Conservation (phyloP, 2,329 filamentous ascomycete genomes). For the Didymella pomorum region DNA sequence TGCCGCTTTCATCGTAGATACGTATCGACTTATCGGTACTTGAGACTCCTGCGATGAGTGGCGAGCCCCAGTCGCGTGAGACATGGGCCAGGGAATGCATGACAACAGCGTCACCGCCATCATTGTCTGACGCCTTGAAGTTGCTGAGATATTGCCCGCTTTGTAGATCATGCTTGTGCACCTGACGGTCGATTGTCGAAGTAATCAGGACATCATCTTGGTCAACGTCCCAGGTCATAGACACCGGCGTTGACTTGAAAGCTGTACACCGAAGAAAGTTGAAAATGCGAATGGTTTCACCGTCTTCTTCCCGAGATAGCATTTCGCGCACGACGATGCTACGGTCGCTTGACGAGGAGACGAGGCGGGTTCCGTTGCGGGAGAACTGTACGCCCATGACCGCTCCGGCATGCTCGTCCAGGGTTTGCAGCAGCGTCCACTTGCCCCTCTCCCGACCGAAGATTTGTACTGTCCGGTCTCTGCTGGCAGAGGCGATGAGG, state of each 20-base stretch:
- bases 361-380: conserved; percentile 71
- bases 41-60: conserved; percentile 84
- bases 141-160: conserved; percentile 73
- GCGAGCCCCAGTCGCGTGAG: conserved; percentile 64
- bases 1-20: conserved; percentile 83
- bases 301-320: conserved; percentile 70
- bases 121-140: conserved; percentile 85
- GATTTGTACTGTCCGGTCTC: conserved; percentile 93
- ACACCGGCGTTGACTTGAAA: conserved; percentile 85
- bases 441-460: conserved; percentile 68
- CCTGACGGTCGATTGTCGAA: conserved; percentile 68
- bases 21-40: conserved; percentile 96
- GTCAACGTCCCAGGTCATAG: conserved; percentile 76
- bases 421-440: conserved; percentile 85
- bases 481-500: conserved; percentile 76
- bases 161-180: conserved; percentile 67
- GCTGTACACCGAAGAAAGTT: conserved; percentile 79
- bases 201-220: conserved; percentile 64
- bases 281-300: conserved; percentile 72
- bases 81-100: conserved; percentile 77
- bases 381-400: conserved; percentile 81
- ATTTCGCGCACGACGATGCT: conserved; percentile 84
- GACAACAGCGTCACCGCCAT: conserved; percentile 81
- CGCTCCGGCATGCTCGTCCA: conserved; percentile 88
- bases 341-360: conserved; percentile 85